Conservation (phyloP, 139 green algal genomes). For the Chlamydomonas asymmetrica region DNA sequence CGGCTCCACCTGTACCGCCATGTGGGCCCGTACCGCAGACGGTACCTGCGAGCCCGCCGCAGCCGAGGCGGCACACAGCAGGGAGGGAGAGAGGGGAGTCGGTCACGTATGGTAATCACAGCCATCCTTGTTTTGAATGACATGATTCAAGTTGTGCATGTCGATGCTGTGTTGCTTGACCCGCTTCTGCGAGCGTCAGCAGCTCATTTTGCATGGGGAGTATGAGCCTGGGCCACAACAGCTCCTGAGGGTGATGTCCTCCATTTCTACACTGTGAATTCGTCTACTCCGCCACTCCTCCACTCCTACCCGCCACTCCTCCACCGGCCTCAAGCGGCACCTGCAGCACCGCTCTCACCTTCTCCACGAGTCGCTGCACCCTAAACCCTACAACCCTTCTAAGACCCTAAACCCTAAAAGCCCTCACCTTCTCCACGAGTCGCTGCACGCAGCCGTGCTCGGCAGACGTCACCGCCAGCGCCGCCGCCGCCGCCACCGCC, state of each 20-base stretch:
- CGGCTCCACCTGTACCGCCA: slow-evolving; percentile 11
- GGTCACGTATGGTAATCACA: background rate
- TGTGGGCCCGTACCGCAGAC: slow-evolving; percentile 2
- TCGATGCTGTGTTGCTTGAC: too few relatives aligned
- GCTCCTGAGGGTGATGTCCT: background rate
- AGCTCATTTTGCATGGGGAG: too few relatives aligned
- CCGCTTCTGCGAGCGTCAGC: too few relatives aligned
- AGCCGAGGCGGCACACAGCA: background rate
- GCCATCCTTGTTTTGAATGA: background rate
- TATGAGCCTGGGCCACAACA: too few relatives aligned
- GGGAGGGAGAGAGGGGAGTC: background rate
- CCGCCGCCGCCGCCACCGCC: slow-evolving; percentile 12
- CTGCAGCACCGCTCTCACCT: slow-evolving; percentile 12
- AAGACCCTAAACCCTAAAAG: background rate
- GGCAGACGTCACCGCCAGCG: slow-evolving; percentile 6
- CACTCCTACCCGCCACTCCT: too few relatives aligned
- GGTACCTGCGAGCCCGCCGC: background rate
- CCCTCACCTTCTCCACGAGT: slow-evolving; percentile 13
- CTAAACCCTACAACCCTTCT: too few relatives aligned
- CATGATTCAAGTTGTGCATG: background rate
- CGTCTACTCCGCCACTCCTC: background rate
- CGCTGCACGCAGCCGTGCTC: slow-evolving; percentile 24
- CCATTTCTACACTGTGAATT: background rate
- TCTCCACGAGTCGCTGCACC: slow-evolving; percentile 22
- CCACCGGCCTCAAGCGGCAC: too few relatives aligned